Conservation (phyloP, 2,329 filamentous ascomycete genomes). For the Colletotrichum truncatum region DNA sequence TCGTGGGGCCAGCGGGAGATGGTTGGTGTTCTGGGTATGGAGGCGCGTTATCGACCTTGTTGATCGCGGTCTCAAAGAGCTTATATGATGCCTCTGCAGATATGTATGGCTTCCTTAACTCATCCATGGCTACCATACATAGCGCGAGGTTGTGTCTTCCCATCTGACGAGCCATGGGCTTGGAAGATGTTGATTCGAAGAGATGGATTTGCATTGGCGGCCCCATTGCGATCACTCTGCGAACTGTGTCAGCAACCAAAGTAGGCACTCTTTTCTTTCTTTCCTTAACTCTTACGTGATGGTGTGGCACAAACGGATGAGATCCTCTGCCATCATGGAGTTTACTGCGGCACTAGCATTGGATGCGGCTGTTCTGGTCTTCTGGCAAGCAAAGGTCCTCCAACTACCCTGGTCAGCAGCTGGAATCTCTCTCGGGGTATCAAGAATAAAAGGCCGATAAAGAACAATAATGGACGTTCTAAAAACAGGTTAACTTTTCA, state of each 20-base stretch:
- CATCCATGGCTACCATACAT: constrained; percentile 25
- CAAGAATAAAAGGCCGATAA: constrained; percentile 23
- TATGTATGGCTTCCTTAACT: constrained; percentile 21
- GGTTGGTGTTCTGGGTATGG: neutral
- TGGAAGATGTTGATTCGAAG: constrained; percentile 18
- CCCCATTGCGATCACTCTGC: constrained; percentile 13
- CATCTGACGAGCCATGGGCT: constrained; percentile 22
- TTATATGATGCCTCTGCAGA: constrained; percentile 18
- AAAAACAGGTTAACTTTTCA: neutral
- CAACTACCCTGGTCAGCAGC: constrained; percentile 16
- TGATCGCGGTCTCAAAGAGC: constrained; percentile 18
- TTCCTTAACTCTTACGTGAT: constrained; percentile 19
- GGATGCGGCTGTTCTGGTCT: constrained; percentile 14
- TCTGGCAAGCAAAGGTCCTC: constrained; percentile 19
- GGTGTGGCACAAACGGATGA: constrained; percentile 11
- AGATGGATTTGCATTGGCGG: constrained; percentile 29
- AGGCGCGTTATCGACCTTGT: constrained; percentile 10
- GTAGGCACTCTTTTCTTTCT: too few species aligned
- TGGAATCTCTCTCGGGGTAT: constrained; percentile 11
- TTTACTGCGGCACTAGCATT: constrained; percentile 13
- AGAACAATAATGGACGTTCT: constrained; percentile 20
- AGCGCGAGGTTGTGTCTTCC: constrained; percentile 22
- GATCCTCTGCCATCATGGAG: constrained; percentile 21
- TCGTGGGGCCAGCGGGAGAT: neutral
- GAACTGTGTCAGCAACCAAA: neutral